Conservation (phyloP, 2,329 filamentous ascomycete species). For the Clarireedia monteithiana region DNA sequence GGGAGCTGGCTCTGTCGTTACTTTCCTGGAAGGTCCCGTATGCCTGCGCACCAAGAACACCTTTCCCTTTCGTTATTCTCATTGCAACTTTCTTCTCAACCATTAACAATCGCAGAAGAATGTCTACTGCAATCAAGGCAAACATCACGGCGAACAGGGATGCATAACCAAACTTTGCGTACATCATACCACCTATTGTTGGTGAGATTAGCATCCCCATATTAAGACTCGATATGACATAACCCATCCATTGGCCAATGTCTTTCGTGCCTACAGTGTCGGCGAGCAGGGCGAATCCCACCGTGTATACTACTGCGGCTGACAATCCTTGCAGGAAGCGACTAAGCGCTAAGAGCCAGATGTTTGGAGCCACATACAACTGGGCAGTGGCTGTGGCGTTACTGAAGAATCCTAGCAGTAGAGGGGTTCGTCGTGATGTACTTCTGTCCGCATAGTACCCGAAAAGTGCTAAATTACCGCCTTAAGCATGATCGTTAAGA, state of each 20-base stretch:
- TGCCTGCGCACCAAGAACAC: background rate
- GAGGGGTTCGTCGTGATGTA: constrained; percentile 50
- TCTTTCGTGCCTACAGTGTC: constrained; percentile 58
- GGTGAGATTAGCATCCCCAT: constrained; percentile 48
- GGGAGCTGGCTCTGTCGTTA: background rate
- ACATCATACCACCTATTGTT: constrained; percentile 13
- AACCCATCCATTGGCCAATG: constrained; percentile 53
- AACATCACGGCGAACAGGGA: constrained; percentile 51
- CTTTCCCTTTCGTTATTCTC: constrained; percentile 24
- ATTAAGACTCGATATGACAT: constrained; percentile 50
- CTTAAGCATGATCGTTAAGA: background rate
- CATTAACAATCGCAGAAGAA: constrained; percentile 44
- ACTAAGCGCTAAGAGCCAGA: constrained; percentile 2
- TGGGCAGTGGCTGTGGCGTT: constrained; percentile 43
- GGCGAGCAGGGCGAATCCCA: constrained; percentile 60
- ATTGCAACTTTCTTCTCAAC: constrained; percentile 49
- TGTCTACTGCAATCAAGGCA: constrained; percentile 44
- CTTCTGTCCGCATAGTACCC: constrained; percentile 45
- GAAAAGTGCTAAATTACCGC: constrained; percentile 2
- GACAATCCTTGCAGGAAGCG: constrained; percentile 30
- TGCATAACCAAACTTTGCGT: constrained; percentile 43
- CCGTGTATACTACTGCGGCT: constrained; percentile 64
- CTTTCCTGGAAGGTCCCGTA: constrained; percentile 1
- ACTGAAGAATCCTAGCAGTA: constrained; percentile 48
- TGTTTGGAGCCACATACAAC: constrained; percentile 42